Evolutionary conservation across 1,284 basidiomycete species (phyloP), one percentile per base, ranked within the genome.

Genomic region (Ustilago vetiveriae): DNA sequence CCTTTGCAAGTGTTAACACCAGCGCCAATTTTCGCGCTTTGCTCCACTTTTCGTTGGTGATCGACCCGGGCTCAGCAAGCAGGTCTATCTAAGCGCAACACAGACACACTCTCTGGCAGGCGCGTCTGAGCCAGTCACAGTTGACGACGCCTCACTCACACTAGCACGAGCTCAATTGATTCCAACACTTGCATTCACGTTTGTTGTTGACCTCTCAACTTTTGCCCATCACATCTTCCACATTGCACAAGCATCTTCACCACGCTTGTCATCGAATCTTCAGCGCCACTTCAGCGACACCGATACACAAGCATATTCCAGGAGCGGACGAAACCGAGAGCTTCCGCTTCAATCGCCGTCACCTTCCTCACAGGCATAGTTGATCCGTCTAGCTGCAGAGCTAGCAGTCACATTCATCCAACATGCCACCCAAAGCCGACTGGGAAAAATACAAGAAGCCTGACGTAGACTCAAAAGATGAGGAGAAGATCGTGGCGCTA

Each of bases 401-500:
- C 45, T 27, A 39, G 47, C 10, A 41, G 21, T 32, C 22, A 23
- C n/a, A 44, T 27, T 41, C 37, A 43, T 35, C 38, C 53, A 65
- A 13, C 49, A 81, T 81, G 79, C 66, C 79, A 32, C 79, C 78
- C 43, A 80, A 80, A 68, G 60, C 73, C 22, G 79, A 81, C 60
- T 81, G 79, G 79, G 79, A 81, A 52, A 81, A 81, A 66, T 81
- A 80, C 77, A 74, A 70, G 48, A 78, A 78, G 63, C 64, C 76
- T 23, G 77, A 79, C 36, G 56, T 47, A 11, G 78, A 81, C 63
- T 46, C 62, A 19, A 75, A 79, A 52, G 74, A 79, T 30, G 73
- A 81, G 16, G 79, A 80, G 33, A 70, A 73, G 59, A 62, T 52
- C 46, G 35, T 79, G 90, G 95, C 91, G 46, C 89, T 99, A 68